Evolutionary conservation across 495 filamentous ascomycete genomes (phyloP).

Genomic region (Sphaerosporella brunnea): DNA sequence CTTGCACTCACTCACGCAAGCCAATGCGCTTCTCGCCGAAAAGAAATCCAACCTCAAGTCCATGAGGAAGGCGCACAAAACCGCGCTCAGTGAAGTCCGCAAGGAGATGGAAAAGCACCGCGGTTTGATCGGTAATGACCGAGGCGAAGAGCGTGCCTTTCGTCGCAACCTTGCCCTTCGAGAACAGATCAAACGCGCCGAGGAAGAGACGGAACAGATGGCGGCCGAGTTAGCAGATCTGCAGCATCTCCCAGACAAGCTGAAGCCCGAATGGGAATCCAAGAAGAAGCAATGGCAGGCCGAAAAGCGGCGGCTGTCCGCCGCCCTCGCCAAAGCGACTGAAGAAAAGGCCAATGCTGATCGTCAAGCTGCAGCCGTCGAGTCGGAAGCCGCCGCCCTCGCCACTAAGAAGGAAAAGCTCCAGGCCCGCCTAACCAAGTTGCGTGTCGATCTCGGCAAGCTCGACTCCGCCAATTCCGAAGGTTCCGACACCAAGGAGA

Average conservation of each 20-base stretch:
- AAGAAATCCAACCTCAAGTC: constrained; percentile 20
- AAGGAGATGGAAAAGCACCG: constrained; percentile 25
- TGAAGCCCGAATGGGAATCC: constrained; percentile 23
- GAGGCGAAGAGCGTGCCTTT: constrained; percentile 25
- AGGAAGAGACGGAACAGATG: constrained; percentile 25
- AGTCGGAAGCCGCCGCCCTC: constrained; percentile 20
- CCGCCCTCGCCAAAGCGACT: constrained; percentile 17
- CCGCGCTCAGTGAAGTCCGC: constrained; percentile 19
- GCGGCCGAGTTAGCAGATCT: constrained; percentile 15
- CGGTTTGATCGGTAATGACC: constrained; percentile 21
- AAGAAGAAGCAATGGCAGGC: constrained; percentile 22
- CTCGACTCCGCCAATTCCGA: constrained; percentile 14
- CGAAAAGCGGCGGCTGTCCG: constrained; percentile 9
- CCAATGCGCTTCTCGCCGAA: constrained; percentile 19
- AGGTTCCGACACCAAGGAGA: constrained; percentile 12
- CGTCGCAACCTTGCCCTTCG: constrained; percentile 24
- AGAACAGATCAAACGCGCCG: constrained; percentile 24
- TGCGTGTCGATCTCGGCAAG: constrained; percentile 17
- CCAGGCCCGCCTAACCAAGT: constrained; percentile 14
- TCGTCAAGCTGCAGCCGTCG: constrained; percentile 18
- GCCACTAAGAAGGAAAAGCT: constrained; percentile 21
- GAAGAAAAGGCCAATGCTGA: constrained; percentile 22
- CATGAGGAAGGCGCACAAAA: constrained; percentile 23
- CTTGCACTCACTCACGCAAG: constrained; percentile 21
- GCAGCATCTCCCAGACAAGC: constrained; percentile 18